Evolutionary conservation across 345 rosid genomes (phyloP).

Genomic region (Syzygium oleosum): DNA sequence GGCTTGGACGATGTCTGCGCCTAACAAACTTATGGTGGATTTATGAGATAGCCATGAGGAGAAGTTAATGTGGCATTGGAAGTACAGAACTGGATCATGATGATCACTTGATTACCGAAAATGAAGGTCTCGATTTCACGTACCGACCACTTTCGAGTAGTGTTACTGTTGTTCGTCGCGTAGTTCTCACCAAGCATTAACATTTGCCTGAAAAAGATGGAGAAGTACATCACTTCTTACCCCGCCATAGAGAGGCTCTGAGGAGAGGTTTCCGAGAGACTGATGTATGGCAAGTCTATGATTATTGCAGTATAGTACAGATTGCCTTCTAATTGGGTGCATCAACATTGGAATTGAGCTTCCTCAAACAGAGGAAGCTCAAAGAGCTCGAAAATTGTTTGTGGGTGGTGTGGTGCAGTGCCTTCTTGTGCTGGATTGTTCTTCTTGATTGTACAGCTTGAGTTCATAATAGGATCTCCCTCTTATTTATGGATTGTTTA

Average conservation of each 20-base stretch:
- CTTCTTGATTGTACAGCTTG: not conserved
- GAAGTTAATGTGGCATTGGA: not conserved
- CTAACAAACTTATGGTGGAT: not conserved
- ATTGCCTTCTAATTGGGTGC: not conserved
- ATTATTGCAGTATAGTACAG: not conserved
- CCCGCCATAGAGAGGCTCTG: not conserved
- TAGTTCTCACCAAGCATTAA: not conserved
- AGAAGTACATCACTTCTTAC: not conserved
- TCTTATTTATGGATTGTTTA: not conserved
- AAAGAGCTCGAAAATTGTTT: no score
- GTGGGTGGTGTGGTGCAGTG: not conserved
- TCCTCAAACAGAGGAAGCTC: no score
- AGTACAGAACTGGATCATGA: not conserved
- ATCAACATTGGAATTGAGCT: not conserved
- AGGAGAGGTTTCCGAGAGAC: not conserved
- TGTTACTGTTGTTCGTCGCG: not conserved
- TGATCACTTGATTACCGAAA: not conserved
- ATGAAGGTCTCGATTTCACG: not conserved
- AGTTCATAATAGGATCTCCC: not conserved
- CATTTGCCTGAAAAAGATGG: not conserved
- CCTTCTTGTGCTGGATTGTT: not conserved
- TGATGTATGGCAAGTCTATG: not conserved
- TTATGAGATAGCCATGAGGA: not conserved
- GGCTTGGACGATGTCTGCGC: not conserved
- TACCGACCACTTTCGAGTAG: not conserved